Percentiles rank a stretch among this genome's conserved stretches.
phyloP scores from a whole-genome alignment of 2,329 filamentous ascomycete species.

The Alternaria tenuissima region DNA sequence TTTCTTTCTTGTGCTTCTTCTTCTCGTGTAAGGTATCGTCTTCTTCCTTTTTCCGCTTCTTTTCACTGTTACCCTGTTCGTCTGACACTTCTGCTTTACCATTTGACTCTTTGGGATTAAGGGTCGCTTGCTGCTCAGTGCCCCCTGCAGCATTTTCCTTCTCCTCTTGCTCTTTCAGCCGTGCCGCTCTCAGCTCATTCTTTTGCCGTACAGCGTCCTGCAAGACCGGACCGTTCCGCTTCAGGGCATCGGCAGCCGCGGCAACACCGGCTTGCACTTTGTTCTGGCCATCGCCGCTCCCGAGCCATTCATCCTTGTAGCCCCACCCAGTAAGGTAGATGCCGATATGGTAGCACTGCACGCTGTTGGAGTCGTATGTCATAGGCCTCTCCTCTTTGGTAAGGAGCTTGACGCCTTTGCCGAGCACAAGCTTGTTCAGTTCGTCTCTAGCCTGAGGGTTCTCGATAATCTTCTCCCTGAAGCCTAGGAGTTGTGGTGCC shows the following conservation, averaged over 20 bases:
- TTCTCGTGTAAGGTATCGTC: conserved; percentile 10
- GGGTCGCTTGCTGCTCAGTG: conserved; percentile 8
- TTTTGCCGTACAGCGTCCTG: conserved; percentile 32
- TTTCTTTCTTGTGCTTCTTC: conserved; percentile 25
- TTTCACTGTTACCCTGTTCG: neutral
- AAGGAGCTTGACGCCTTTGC: conserved; percentile 46
- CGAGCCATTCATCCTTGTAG: conserved; percentile 68
- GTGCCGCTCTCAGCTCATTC: conserved; percentile 26
- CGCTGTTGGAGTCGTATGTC: conserved; percentile 58
- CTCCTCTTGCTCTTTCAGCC: conserved; percentile 27
- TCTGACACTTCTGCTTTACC: conserved; percentile 1
- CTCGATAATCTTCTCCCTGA: conserved; percentile 44
- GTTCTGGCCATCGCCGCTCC: conserved; percentile 68
- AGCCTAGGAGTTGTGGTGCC: conserved; percentile 55
- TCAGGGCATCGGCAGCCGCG: conserved; percentile 70
- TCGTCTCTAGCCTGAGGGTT: conserved; percentile 52
- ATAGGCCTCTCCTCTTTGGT: conserved; percentile 62
- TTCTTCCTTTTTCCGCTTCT: conserved; percentile 18
- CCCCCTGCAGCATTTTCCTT: conserved; percentile 20
- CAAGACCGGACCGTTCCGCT: conserved; percentile 47
- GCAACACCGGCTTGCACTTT: conserved; percentile 75
- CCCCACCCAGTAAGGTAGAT: conserved; percentile 75
- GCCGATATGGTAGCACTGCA: conserved; percentile 69
- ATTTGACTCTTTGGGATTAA: conserved; percentile 32
- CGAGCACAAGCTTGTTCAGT: conserved; percentile 47